A percentile compares a stretch with the other conserved stretches of the same genome.
These are phyloP conservation scores for Pseudocercospora eumusae DNA, from an alignment of 2,329 filamentous ascomycete species.

Conservation along the genomic window DNA sequence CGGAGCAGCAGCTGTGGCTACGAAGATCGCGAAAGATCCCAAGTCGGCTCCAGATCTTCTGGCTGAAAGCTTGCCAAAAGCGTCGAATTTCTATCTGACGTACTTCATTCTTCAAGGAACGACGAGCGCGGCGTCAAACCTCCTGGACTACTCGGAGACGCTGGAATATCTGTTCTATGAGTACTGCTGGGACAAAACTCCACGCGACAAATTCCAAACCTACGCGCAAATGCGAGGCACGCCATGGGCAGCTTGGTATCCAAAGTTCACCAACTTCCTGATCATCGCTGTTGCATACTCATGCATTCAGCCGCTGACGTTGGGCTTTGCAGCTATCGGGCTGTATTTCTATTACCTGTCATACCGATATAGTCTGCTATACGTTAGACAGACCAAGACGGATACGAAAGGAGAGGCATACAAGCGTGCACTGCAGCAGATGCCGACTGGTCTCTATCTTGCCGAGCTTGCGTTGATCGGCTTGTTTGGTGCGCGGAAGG, in stretches of 20 bases:
- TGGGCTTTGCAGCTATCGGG: slow-evolving; percentile 50
- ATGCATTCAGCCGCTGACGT: slow-evolving; percentile 51
- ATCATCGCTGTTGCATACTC: slow-evolving; percentile 51
- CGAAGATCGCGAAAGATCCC: slow-evolving; percentile 40
- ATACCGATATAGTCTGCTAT: slow-evolving; percentile 54
- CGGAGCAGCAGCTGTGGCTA: slow-evolving; percentile 40
- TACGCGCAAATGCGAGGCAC: slow-evolving; percentile 48
- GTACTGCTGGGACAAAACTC: slow-evolving; percentile 45
- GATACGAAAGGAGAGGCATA: slow-evolving; percentile 53
- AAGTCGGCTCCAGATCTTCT: slow-evolving; percentile 38
- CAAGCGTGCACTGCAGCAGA: slow-evolving; percentile 50
- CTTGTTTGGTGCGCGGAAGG: slow-evolving; percentile 45
- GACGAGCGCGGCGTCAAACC: slow-evolving; percentile 34
- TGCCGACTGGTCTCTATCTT: slow-evolving; percentile 52
- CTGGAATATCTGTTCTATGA: slow-evolving; percentile 39
- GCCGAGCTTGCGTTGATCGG: slow-evolving; percentile 53
- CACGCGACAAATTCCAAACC: slow-evolving; percentile 50
- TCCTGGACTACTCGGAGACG: slow-evolving; percentile 40
- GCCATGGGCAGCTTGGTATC: slow-evolving; percentile 50
- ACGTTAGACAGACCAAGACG: slow-evolving; percentile 49
- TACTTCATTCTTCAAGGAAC: slow-evolving; percentile 46
- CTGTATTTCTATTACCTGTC: slow-evolving; percentile 50
- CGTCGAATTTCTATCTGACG: slow-evolving; percentile 46
- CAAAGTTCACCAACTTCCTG: slow-evolving; percentile 50
- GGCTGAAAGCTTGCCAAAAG: slow-evolving; percentile 41